Evolutionary conservation across 2,329 filamentous ascomycete genomes (phyloP).

Genomic region (Pestalotiopsis sp.): DNA sequence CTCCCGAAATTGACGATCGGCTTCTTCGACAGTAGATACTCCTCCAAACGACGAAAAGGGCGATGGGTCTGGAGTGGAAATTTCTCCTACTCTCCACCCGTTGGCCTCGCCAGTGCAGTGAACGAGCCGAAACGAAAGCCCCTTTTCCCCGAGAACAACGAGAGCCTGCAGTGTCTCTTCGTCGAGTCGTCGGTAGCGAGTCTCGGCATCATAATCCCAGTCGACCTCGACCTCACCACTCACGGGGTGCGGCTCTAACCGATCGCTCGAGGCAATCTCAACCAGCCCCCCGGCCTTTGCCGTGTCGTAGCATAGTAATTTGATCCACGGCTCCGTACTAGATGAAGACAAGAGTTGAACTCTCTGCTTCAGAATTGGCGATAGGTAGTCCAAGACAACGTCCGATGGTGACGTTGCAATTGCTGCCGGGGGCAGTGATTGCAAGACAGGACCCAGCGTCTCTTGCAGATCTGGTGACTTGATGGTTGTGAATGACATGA

Average conservation of each 20-base stretch:
- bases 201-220: conserved; percentile 65
- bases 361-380: conserved; percentile 68
- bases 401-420: conserved; percentile 60
- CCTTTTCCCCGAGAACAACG: conserved; percentile 63
- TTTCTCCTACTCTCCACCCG: conserved; percentile 75
- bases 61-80: conserved; percentile 61
- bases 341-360: conserved; percentile 65
- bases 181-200: conserved; percentile 71
- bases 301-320: conserved; percentile 71
- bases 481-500: conserved; percentile 32
- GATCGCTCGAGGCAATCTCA: conserved; percentile 63
- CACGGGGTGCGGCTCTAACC: conserved; percentile 78
- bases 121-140: conserved; percentile 66
- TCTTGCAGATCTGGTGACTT: conserved; percentile 48
- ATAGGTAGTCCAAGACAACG: conserved; percentile 61
- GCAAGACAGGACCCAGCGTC: conserved; percentile 60
- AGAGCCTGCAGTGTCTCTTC: conserved; percentile 74
- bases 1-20: conserved; percentile 58
- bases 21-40: conserved; percentile 55
- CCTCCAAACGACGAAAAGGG: conserved; percentile 60
- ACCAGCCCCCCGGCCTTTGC: conserved; percentile 59
- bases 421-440: conserved; percentile 61
- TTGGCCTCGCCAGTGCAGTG: conserved; percentile 70
- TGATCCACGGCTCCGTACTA: conserved; percentile 71
- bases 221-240: conserved; percentile 81